A percentile compares a stretch with the other conserved stretches of the same genome.
Evolutionary conservation across 805 yeast genomes (phyloP).

Genomic region (Jamesozyma gamospora): DNA sequence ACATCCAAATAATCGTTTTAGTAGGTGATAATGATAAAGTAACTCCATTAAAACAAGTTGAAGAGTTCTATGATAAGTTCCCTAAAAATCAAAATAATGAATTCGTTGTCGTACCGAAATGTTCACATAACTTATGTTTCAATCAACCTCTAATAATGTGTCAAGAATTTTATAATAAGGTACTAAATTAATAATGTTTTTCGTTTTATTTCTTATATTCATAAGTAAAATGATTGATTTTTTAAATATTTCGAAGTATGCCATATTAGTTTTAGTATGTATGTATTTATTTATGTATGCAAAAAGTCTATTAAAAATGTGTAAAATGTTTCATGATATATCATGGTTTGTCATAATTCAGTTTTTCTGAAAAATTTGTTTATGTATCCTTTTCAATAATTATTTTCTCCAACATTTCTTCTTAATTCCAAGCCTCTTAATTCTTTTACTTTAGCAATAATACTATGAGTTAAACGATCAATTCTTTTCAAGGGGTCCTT

Average conservation of each 20-base stretch:
- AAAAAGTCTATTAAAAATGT: too few relatives aligned
- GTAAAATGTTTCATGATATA: too few relatives aligned
- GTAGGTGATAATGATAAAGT: constrained; percentile 20
- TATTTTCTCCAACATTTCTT: constrained; percentile 25
- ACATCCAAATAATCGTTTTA: constrained; percentile 8
- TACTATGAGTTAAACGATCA: constrained; percentile 14
- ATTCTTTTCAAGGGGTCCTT: constrained; percentile 12
- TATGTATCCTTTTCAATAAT: constrained; percentile 8
- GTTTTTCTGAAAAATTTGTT: too few relatives aligned
- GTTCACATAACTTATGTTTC: constrained; percentile 23
- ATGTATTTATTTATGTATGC: too few relatives aligned
- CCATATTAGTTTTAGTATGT: too few relatives aligned
- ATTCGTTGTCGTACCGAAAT: constrained; percentile 10
- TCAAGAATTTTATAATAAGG: too few relatives aligned
- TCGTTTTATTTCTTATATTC: too few relatives aligned
- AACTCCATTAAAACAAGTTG: constrained; percentile 14
- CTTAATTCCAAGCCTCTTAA: constrained; percentile 21
- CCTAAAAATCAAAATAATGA: constrained; percentile 3
- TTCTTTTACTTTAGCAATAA: constrained; percentile 11
- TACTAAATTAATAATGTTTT: too few relatives aligned
- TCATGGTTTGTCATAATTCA: too few relatives aligned
- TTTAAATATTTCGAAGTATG: too few relatives aligned
- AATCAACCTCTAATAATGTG: constrained; percentile 14
- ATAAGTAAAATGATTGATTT: too few relatives aligned
- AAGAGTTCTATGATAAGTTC: constrained; percentile 6